Conservation (phyloP, 1,139 yeast species). For the Lodderomyces orthopsilosis region DNA sequence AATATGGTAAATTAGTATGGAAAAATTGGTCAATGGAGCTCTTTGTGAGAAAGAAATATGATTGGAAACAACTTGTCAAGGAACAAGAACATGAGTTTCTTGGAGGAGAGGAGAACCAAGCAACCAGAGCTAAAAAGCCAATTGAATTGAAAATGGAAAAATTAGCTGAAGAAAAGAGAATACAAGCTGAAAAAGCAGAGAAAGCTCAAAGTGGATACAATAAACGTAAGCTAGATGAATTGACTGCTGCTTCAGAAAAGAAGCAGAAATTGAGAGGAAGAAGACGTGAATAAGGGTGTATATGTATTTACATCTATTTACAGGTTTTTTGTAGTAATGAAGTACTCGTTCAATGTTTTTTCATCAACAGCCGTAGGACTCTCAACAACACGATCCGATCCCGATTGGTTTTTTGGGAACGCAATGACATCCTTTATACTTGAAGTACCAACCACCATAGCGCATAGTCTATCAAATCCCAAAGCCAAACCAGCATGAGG, state of each 20-base stretch:
- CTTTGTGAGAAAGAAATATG: slow-evolving; percentile 68
- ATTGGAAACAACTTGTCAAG: slow-evolving; percentile 77
- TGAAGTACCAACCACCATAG: slow-evolving; percentile 73
- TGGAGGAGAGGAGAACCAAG: slow-evolving; percentile 20
- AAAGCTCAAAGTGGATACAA: slow-evolving; percentile 16
- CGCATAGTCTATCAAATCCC: slow-evolving; percentile 91
- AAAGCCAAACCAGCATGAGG: slow-evolving; percentile 98
- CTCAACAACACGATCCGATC: slow-evolving; percentile 82
- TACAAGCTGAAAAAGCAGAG: slow-evolving; percentile 25
- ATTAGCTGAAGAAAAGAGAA: slow-evolving; percentile 32
- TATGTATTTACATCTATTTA: slow-evolving; percentile 8
- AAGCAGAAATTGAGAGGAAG: slow-evolving; percentile 31
- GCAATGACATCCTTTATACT: slow-evolving; percentile 93
- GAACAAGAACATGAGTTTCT: slow-evolving; percentile 61
- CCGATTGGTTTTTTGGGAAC: slow-evolving; percentile 89
- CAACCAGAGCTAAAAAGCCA: slow-evolving; percentile 32
- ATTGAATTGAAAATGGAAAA: slow-evolving; percentile 46
- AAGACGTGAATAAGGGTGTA: slow-evolving; percentile 17
- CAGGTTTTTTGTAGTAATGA: slow-evolving; percentile 23
- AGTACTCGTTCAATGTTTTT: slow-evolving; percentile 49
- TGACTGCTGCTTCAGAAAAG: slow-evolving; percentile 16
- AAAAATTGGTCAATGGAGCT: slow-evolving; percentile 89
- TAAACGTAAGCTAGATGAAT: slow-evolving; percentile 22
- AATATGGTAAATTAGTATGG: slow-evolving; percentile 91
- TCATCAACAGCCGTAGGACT: slow-evolving; percentile 70